Evolutionary conservation across 1,284 basidiomycete species (phyloP).

Genomic region (Tilletiaria anomala): DNA sequence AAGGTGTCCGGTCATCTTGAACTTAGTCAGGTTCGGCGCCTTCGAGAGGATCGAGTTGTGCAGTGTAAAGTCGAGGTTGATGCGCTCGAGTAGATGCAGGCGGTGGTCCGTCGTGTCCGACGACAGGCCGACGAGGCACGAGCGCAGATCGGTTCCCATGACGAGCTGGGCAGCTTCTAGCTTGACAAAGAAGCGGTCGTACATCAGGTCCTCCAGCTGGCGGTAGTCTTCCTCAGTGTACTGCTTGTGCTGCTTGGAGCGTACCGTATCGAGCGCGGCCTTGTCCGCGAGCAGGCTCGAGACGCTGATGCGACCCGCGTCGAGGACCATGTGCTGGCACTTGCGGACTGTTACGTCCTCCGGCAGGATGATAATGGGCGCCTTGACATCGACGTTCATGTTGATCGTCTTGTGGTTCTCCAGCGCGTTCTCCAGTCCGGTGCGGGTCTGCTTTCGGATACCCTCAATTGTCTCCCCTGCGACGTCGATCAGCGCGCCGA

Average conservation of each 20-base stretch:
- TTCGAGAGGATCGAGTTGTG: conserved; percentile 88
- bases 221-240: conserved; percentile 81
- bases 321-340: conserved; percentile 78
- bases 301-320: conserved; percentile 92
- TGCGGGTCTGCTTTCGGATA: conserved; percentile 82
- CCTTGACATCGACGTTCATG: conserved; percentile 87
- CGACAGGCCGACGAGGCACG: conserved; percentile 50
- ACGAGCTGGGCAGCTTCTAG: conserved; percentile 83
- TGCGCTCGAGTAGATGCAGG: conserved; percentile 71
- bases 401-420: conserved; percentile 90
- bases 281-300: conserved; percentile 80
- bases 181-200: conserved; percentile 75
- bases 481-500: conserved; percentile 55
- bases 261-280: conserved; percentile 61
- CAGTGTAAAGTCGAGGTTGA: conserved; percentile 76
- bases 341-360: conserved; percentile 61
- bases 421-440: conserved; percentile 83
- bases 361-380: conserved; percentile 92
- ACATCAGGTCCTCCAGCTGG: conserved; percentile 84
- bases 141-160: conserved; percentile 68
- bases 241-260: conserved; percentile 68
- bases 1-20: conserved; percentile 82
- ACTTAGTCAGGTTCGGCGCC: conserved; percentile 66
- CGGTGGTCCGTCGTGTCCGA: conserved; percentile 48
- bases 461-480: conserved; percentile 91